Evolutionary conservation across 2,329 filamentous ascomycete genomes (phyloP), one percentile per base, ranked within the genome.

Genomic region (Fusarium coicis): DNA sequence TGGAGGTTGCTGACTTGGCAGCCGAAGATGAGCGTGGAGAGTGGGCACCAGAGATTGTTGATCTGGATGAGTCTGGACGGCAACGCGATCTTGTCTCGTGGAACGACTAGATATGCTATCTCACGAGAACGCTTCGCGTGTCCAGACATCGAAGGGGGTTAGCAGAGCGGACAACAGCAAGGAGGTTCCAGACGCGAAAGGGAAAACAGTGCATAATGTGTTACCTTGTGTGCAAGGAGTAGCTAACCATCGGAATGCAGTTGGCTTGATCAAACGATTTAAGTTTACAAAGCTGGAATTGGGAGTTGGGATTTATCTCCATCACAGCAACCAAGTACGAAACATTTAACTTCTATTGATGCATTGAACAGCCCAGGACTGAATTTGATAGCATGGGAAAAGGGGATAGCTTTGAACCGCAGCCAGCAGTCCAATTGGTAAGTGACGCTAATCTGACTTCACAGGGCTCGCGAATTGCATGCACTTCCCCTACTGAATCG

Each of bases 11-110:
- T 5, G 87, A 89, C 50, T 82, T 89, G 43, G 85, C 88, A 67
- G 86, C 84, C 4, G 88, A 89, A 69, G 88, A 89, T 62, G 85
- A 87, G 78, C 82, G 82, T 67, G 87, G 87, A 21, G 87, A 89
- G 66, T 88, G 85, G 73, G 84, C 85, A 19, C 87, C 88, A 2
- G 84, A 87, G 23, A 79, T 90, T 40, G 87, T 90, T 10, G 83
- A 88, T 63, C 68, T 89, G 40, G 87, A 89, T 62, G 86, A 86
- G 53, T 68, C 84, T 49, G 87, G 88, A n/a, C 81, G 84, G 28
- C 84, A 88, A 77, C 81, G 83, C 10, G 88, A 85, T 40, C 76
- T 89, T 59, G 81, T 90, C 19, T 88, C 86, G 11, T 89, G 86
- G 85, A 76, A 70, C 18, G 78, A 82, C 59, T 82, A 80, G 75